phyloP scores from a whole-genome alignment of 257 asterid species.

The Scutellaria baicalensis region DNA sequence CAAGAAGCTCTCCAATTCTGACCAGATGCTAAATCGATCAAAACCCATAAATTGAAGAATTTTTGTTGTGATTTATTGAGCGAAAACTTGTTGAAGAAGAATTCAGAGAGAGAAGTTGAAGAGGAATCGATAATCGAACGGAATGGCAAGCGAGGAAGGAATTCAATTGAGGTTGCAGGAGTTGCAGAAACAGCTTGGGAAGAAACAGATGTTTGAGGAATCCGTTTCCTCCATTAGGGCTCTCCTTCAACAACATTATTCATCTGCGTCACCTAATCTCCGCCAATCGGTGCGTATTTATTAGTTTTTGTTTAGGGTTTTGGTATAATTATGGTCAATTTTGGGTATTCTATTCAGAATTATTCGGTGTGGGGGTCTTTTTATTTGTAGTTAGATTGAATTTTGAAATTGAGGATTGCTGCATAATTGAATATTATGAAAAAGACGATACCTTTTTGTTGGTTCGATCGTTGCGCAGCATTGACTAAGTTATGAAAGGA shows the following conservation, averaged over 20 bases:
- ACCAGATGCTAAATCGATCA: neutral
- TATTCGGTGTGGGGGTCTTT: neutral
- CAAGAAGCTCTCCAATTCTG: constrained; percentile 8
- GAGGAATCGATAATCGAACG: neutral
- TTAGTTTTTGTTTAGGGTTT: neutral
- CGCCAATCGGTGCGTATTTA: constrained; percentile 46
- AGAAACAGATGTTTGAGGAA: constrained; percentile 77
- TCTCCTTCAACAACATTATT: constrained; percentile 59
- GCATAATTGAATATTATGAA: neutral
- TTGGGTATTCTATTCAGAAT: neutral
- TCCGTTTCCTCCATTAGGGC: constrained; percentile 62
- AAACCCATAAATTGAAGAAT: neutral
- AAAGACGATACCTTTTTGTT: neutral
- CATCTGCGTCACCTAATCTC: constrained; percentile 69
- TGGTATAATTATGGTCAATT: neutral
- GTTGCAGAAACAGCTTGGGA: constrained; percentile 70
- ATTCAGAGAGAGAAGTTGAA: neutral
- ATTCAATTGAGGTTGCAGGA: constrained; percentile 55
- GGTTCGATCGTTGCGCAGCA: neutral
- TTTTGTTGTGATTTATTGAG: neutral
- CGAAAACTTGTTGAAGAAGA: neutral
- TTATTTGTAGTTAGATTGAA: neutral
- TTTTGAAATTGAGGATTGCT: neutral
- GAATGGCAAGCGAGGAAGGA: constrained; percentile 44
- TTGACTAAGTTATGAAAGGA: neutral